Evolutionary conservation across 192 early-diverging fungal species (phyloP).

Genomic region (Chytriomyces sp.): DNA sequence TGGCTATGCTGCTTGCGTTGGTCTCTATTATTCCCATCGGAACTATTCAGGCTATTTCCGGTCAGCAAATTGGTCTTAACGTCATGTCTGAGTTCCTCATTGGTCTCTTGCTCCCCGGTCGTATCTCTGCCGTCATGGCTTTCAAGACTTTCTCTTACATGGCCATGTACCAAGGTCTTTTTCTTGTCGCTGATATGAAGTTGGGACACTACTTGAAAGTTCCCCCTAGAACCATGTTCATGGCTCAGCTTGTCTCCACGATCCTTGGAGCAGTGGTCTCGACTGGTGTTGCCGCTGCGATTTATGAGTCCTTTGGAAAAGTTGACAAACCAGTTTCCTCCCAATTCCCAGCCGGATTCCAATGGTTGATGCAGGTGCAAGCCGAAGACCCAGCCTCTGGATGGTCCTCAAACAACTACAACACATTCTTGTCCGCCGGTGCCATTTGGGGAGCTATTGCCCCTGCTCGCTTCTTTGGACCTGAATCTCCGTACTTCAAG

Average conservation of each 20-base stretch:
- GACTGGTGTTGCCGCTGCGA: slow-evolving; percentile 6
- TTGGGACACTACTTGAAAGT: slow-evolving; percentile 77
- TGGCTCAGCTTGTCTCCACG: slow-evolving; percentile 60
- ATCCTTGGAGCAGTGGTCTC: slow-evolving; percentile 43
- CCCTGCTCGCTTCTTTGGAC: slow-evolving; percentile 62
- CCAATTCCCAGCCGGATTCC: background rate
- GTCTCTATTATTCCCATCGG: slow-evolving; percentile 68
- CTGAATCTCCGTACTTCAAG: slow-evolving; percentile 30
- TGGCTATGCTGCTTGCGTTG: slow-evolving; percentile 52
- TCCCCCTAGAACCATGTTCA: slow-evolving; percentile 66
- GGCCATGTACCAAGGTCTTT: slow-evolving; percentile 70
- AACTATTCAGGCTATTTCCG: slow-evolving; percentile 65
- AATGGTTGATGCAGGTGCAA: slow-evolving; percentile 21
- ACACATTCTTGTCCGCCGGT: slow-evolving; percentile 34
- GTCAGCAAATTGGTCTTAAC: slow-evolving; percentile 58
- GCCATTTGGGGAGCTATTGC: slow-evolving; percentile 61
- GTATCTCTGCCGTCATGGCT: slow-evolving; percentile 65
- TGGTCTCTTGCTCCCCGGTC: slow-evolving; percentile 61
- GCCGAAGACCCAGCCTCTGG: slow-evolving; percentile 39
- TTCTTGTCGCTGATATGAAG: slow-evolving; percentile 73
- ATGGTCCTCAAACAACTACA: slow-evolving; percentile 32
- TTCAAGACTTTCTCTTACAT: slow-evolving; percentile 73
- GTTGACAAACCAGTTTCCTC: background rate
- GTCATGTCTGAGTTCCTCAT: slow-evolving; percentile 65
- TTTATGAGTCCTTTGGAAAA: slow-evolving; percentile 32